Conservation (phyloP, 2,329 filamentous ascomycete species). For the Lachnellula hyalina region DNA sequence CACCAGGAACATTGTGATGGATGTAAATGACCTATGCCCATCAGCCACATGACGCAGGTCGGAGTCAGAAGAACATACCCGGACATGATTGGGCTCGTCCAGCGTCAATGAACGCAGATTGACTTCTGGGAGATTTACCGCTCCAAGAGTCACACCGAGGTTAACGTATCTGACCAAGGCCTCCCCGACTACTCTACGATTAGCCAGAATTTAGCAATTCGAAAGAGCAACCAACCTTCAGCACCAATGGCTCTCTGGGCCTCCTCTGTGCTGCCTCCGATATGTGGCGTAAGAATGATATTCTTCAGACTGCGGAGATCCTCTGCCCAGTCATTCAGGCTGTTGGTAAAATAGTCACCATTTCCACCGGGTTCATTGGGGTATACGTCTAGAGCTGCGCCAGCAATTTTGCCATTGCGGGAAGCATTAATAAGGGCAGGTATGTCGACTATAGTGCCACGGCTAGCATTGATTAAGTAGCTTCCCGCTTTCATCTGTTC, state of each 20-base stretch:
- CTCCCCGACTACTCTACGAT: conserved; percentile 58
- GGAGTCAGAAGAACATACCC: conserved; percentile 44
- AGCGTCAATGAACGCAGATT: conserved; percentile 82
- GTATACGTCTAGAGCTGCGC: conserved; percentile 94
- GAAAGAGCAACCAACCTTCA: conserved; percentile 49
- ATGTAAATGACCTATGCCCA: conserved; percentile 74
- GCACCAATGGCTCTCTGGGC: conserved; percentile 93
- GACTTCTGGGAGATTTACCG: conserved; percentile 96
- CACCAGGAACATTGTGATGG: conserved; percentile 93
- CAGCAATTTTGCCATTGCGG: conserved; percentile 79
- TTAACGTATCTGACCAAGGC: conserved; percentile 93
- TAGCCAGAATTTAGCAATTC: not conserved
- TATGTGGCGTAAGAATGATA: conserved; percentile 92
- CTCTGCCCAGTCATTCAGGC: conserved; percentile 77
- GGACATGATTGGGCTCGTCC: conserved; percentile 83
- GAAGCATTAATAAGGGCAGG: conserved; percentile 84
- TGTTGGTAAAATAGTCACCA: conserved; percentile 86
- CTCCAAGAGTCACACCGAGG: conserved; percentile 82
- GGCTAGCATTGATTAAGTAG: conserved; percentile 94
- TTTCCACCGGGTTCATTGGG: conserved; percentile 91
- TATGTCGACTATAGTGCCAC: conserved; percentile 91
- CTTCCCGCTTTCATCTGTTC: conserved; percentile 86
- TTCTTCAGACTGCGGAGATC: conserved; percentile 84
- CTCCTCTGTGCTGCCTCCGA: conserved; percentile 96
- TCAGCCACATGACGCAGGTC: conserved; percentile 21